Evolutionary conservation across 2,329 filamentous ascomycete genomes (phyloP).

Genomic region (Claviceps sp.): DNA sequence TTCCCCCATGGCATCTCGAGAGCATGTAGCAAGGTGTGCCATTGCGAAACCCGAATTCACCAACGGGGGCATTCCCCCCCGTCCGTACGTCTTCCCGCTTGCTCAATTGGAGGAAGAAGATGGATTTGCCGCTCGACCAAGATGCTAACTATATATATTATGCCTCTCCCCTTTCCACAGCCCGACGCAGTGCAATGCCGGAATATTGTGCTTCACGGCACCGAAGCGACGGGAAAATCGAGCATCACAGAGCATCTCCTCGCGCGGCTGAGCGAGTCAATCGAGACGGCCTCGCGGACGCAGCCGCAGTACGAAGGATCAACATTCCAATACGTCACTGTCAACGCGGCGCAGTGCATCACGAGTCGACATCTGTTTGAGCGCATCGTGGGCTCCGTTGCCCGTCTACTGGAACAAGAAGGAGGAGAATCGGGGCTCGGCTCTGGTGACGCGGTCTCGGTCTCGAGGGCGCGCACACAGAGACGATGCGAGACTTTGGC

Average conservation of each 20-base stretch:
- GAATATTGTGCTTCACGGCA: conserved; percentile 69
- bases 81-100: no score
- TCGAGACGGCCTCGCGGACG: conserved; percentile 6
- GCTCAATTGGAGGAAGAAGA: background rate
- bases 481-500: conserved; percentile 68
- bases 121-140: background rate
- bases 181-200: conserved; percentile 54
- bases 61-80: no score
- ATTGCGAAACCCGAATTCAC: background rate
- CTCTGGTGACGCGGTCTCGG: background rate
- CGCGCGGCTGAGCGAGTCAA: conserved; percentile 11
- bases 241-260: conserved; percentile 45
- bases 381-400: conserved; percentile 47
- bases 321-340: conserved; percentile 42
- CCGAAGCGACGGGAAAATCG: conserved; percentile 78
- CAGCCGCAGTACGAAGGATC: background rate
- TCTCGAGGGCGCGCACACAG: background rate
- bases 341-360: conserved; percentile 64
- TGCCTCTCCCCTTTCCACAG: conserved; percentile 22
- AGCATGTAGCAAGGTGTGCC: background rate
- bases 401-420: conserved; percentile 27
- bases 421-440: background rate
- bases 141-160: background rate
- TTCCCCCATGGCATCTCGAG: background rate
- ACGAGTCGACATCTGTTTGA: conserved; percentile 68